These are phyloP conservation scores for Mycosphaerella arachidis DNA, from an alignment of 2,329 filamentous ascomycete species.

Conservation along the genomic window DNA sequence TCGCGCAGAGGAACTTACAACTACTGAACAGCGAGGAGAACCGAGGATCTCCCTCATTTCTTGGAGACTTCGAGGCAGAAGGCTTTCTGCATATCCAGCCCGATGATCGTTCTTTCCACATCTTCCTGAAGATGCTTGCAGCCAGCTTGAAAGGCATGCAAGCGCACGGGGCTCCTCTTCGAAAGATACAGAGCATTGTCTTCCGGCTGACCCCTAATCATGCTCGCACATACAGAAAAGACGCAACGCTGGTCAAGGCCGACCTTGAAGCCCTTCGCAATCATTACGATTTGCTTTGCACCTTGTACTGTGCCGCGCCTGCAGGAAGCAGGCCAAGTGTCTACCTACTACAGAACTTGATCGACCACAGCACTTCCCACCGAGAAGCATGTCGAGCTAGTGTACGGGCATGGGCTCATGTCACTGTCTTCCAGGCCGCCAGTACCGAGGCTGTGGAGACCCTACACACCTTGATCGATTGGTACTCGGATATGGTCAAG, in stretches of 20 bases:
- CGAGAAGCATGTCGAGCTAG: conserved; percentile 56
- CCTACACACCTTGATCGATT: conserved; percentile 48
- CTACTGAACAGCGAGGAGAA: conserved; percentile 50
- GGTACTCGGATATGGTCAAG: conserved; percentile 52
- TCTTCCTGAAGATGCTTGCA: conserved; percentile 55
- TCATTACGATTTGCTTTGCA: conserved; percentile 58
- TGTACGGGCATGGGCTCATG: conserved; percentile 54
- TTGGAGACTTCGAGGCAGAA: conserved; percentile 37
- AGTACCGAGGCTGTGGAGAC: conserved; percentile 44
- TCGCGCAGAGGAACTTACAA: conserved; percentile 50
- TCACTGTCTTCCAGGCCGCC: conserved; percentile 55
- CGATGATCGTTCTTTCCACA: conserved; percentile 54
- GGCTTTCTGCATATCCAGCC: conserved; percentile 37
- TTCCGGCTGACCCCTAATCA: conserved; percentile 59
- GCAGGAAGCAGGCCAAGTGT: conserved; percentile 50
- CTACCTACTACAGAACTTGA: conserved; percentile 49
- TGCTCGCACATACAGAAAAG: conserved; percentile 56
- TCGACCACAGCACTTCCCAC: conserved; percentile 55
- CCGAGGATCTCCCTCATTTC: conserved; percentile 50
- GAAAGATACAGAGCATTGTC: conserved; percentile 51
- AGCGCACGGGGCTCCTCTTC: conserved; percentile 38
- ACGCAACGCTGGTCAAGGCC: conserved; percentile 48
- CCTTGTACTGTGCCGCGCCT: conserved; percentile 56
- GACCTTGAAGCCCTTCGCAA: conserved; percentile 57
- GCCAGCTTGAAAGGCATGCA: conserved; percentile 47